Base-by-base conservation (phyloP, 202 grass and related monocot species). In the Zizania palustris region DNA sequence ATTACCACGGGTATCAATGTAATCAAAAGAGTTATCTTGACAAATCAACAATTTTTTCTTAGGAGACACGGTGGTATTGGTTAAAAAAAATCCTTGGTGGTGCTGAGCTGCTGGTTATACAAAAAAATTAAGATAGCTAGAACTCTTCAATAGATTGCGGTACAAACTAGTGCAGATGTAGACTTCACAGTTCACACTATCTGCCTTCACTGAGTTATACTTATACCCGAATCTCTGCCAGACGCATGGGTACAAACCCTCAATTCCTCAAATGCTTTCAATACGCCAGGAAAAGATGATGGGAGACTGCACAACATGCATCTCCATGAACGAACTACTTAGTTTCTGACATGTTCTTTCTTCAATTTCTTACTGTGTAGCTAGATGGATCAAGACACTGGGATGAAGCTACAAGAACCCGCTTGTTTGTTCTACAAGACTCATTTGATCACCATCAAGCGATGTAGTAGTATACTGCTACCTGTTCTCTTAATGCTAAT, bases 321-420 rank as follows among this genome's bases (percentile, higher is more conserved):
- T 69, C 71, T 63, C 46, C 71, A 14, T 21, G 57, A 19, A 34
- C 16, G 43, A 68, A 65, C 41, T 71, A 9, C 74, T 79, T 79
- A 61, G 43, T 77, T 76, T 74, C 91, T 93, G 85, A 93, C 73
- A 78, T 19, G 16, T 11, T 75, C 15, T 89, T 70, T 86, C 72
- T 96, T 67, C 76, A 57, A 85, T 83, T 85, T 96, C 54, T 83
- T 90, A 82, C 72, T 87, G 71, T 90, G 75, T 96, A 88, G 92
- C 89, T 92, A 89, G 67, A 78, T 82, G 80, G 76, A 91, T 69
- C 86, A 89, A 74, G 73, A 89, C 69, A 86, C 6, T 2, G 83
- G 83, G 75, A 73, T 63, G 86, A 92, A 83, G 85, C 45, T 67
- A 85, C 70, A 85, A 81, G 75, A 80, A 82, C 36, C 82, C 71